Percentiles rank a stretch among this genome's conserved stretches.
Evolutionary conservation across 2,329 filamentous ascomycete species (phyloP).

Genomic region (Neonectria magnoliae): DNA sequence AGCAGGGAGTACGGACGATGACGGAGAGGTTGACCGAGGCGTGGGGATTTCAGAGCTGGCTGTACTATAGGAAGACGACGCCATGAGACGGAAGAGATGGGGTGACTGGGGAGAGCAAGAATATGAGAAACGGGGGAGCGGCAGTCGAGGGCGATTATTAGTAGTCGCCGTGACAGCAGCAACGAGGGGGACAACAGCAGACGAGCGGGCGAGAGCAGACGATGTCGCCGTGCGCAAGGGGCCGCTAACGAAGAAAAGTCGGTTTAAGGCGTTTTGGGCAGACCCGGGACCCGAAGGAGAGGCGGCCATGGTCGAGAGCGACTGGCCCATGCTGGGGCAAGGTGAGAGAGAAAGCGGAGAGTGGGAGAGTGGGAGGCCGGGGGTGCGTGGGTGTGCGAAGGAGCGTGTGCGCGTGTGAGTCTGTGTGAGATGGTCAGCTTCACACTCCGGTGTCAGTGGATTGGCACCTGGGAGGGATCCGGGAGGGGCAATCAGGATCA

Average conservation of each 20-base stretch:
- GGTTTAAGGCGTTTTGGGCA: conserved; percentile 47
- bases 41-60: conserved; percentile 63
- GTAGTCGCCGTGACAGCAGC: conserved; percentile 41
- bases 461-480: conserved; percentile 14
- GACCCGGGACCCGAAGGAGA: conserved; percentile 42
- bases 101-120: conserved; percentile 38
- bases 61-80: conserved; percentile 55
- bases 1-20: conserved; percentile 59
- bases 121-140: conserved; percentile 39
- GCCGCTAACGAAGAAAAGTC: conserved; percentile 48
- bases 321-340: conserved; percentile 38
- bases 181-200: conserved; percentile 30
- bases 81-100: conserved; percentile 37
- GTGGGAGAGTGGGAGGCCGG: conserved; percentile 32
- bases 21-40: conserved; percentile 64
- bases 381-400: conserved; percentile 24
- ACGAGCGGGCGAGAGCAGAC: conserved; percentile 36
- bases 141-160: conserved; percentile 45
- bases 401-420: conserved; percentile 12
- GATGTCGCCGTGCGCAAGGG: conserved; percentile 41
- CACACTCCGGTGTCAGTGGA: conserved; percentile 19
- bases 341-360: conserved; percentile 32
- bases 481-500: not conserved
- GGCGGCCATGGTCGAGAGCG: conserved; percentile 41
- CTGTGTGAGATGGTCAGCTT: conserved; percentile 12